Base-by-base conservation (phyloP, 805 yeast genomes). In the Candida nonsorbophila region DNA sequence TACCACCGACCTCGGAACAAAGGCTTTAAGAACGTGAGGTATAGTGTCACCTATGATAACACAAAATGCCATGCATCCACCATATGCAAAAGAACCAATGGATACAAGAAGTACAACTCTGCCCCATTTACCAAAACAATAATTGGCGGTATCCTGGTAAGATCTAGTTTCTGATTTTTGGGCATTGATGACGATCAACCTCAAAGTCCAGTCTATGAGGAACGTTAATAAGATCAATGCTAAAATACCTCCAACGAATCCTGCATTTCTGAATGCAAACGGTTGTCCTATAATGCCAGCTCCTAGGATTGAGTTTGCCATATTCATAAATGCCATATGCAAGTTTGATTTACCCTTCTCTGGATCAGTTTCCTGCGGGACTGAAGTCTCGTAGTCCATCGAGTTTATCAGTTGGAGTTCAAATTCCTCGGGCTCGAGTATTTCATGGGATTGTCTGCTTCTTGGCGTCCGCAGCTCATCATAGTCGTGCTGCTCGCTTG, bases 251-350 rank as follows among this genome's bases (percentile, higher is more conserved):
- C 90, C 86, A 0, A 79, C 34, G 3, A 90, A 53, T 0, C 97
- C 97, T 12, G 84, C 70, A 44, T 87, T 84, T 25, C 71, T 65
- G 45, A 88, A 75, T 0, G 97, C 96, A 40, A 79, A 82, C 2
- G 97, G 94, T 40, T 87, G 94, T 2, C 97, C 95, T 18, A 90
- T 85, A 30, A 90, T 84, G 6, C 97, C 97, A 0, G 97, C 97
- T 0, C 97, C 97, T 5, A 90, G 66, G 37, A 90, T 90, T 12
- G 94, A 81, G 55, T 88, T 88, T 7, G 96, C 94, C 95, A 88
- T 87, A 55, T 90, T 90, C 94, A 88, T 84, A 48, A 88, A 87
- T 4, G 97, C 97, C 85, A 82, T 82, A 34, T 71, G 73, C 69
- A 88, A 67, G 37, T 42, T 49, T 8, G 69, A 61, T 13, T 51